Percentiles rank a stretch among this genome's conserved stretches.
Evolutionary conservation across 2,329 filamentous ascomycete genomes (phyloP).

Genomic region (Phialophora macrospora): DNA sequence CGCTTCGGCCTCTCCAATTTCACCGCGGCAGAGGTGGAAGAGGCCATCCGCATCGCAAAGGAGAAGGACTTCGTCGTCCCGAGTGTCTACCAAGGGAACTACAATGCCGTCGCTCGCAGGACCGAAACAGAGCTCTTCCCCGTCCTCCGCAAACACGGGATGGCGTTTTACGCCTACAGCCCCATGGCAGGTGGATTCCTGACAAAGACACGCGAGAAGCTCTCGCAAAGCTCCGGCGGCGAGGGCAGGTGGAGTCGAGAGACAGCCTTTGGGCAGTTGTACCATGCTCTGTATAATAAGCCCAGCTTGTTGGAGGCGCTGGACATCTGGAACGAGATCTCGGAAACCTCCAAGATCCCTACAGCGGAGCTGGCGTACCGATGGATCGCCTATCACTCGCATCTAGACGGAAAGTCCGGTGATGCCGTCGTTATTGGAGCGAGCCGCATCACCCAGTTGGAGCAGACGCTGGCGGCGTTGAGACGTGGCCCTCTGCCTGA

Average conservation of each 20-base stretch:
- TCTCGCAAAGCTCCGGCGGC: constrained; percentile 37
- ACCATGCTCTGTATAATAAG: constrained; percentile 40
- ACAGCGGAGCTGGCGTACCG: constrained; percentile 46
- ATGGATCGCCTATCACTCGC: constrained; percentile 45
- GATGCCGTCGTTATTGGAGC: constrained; percentile 45
- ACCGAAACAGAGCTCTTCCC: constrained; percentile 47
- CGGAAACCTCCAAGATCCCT: constrained; percentile 37
- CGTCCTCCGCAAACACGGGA: constrained; percentile 43
- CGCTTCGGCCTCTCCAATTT: constrained; percentile 49
- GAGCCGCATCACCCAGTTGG: constrained; percentile 43
- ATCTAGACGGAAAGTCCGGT: constrained; percentile 40
- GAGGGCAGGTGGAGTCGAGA: constrained; percentile 41
- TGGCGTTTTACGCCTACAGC: constrained; percentile 41
- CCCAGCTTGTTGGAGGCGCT: constrained; percentile 42
- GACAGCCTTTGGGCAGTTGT: constrained; percentile 40
- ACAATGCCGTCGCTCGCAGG: constrained; percentile 46
- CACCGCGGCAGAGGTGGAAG: constrained; percentile 40
- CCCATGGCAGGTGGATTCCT: constrained; percentile 46
- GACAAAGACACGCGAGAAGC: constrained; percentile 41
- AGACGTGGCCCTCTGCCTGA: constrained; percentile 43
- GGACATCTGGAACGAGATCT: constrained; percentile 42
- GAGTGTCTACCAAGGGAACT: constrained; percentile 49
- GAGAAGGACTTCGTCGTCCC: constrained; percentile 45
- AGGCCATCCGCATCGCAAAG: constrained; percentile 45
- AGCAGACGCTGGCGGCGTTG: constrained; percentile 40